Evolutionary conservation across 805 yeast species (phyloP), one percentile per base, ranked within the genome.

Genomic region (Candida mattraensis): DNA sequence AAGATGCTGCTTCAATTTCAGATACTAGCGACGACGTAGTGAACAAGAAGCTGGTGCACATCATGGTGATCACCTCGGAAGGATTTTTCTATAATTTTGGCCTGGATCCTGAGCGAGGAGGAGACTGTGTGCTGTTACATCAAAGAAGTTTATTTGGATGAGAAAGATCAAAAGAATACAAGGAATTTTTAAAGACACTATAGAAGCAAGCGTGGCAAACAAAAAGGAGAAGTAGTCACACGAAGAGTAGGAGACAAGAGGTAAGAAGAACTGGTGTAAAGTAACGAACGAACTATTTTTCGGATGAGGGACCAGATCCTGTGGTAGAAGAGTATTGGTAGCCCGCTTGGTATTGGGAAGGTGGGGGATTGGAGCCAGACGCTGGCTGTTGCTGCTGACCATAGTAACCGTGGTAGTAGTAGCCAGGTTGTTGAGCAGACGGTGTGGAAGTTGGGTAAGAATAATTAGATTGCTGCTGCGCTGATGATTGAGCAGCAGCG

Each of bases 41-140:
- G 35, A 37, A 28, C 31, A 51, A 58, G 20, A 56, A 49, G 12
- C 45, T 66, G 37, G 54, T 71, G 4, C 78, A 80, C 50, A 82
- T 87, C 3, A 71, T 82, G 48, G 95, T 91, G 14, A 83, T 89
- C 4, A 86, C 96, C 0, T 78, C 91, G 0, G 95, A 86, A 38
- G 99, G 98, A 0, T 75, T 73, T 45, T 83, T 85, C 49, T 88
- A 84, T 57, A 87, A 82, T 30, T 91, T 86, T 60, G 87, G 88
- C 0, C 66, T 93, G 33, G 93, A 87, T 53, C 81, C 93, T 0
- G 94, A 82, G 42, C 64, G 89, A 35, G 98, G 98, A 1, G 99
- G 99, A 2, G 99, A 93, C 56, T 93, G 99, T 62, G 78, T 83
- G 20, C 63, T 87, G 35, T 66, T 87, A 29, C 77, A 80, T 42